phyloP scores from a whole-genome alignment of 495 filamentous ascomycete genomes.

The Penicillium salamii region DNA sequence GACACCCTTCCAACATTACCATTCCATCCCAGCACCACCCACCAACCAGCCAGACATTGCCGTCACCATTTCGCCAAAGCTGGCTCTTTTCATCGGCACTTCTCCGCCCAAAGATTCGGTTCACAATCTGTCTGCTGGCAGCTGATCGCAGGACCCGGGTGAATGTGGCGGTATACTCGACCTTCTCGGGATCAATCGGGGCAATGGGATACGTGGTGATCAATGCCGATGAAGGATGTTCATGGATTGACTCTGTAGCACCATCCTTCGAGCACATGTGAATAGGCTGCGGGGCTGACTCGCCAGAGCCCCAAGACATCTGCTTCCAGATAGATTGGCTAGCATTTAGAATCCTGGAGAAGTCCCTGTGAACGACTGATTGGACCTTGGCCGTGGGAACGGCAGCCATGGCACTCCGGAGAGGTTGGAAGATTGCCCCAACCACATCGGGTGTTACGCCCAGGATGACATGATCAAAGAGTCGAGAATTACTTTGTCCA shows the following conservation, averaged over 20 bases:
- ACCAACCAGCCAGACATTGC: conserved; percentile 50
- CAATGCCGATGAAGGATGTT: conserved; percentile 29
- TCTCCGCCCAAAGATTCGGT: conserved; percentile 29
- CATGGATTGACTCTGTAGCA: conserved; percentile 34
- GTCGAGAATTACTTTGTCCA: neutral
- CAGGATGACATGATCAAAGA: conserved; percentile 37
- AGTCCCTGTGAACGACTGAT: conserved; percentile 45
- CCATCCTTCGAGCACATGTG: conserved; percentile 24
- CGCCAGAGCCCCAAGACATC: neutral
- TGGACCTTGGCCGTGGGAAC: conserved; percentile 45
- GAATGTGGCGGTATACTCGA: conserved; percentile 27
- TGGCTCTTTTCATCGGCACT: neutral
- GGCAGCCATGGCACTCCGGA: conserved; percentile 27
- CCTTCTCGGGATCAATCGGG: conserved; percentile 26
- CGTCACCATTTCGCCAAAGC: conserved; percentile 50
- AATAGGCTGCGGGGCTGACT: conserved; percentile 17
- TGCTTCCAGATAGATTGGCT: conserved; percentile 6
- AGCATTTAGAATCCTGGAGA: conserved; percentile 8
- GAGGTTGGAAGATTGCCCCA: conserved; percentile 40
- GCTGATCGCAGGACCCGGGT: conserved; percentile 33
- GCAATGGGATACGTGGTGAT: conserved; percentile 34
- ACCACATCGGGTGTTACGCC: conserved; percentile 46
- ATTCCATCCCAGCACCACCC: conserved; percentile 66
- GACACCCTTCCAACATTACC: conserved; percentile 59
- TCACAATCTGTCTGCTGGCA: conserved; percentile 29